A percentile compares a stretch with the other conserved stretches of the same genome.
Conservation (phyloP, 176 grass and related monocot genomes). For the Carex pumila region DNA sequence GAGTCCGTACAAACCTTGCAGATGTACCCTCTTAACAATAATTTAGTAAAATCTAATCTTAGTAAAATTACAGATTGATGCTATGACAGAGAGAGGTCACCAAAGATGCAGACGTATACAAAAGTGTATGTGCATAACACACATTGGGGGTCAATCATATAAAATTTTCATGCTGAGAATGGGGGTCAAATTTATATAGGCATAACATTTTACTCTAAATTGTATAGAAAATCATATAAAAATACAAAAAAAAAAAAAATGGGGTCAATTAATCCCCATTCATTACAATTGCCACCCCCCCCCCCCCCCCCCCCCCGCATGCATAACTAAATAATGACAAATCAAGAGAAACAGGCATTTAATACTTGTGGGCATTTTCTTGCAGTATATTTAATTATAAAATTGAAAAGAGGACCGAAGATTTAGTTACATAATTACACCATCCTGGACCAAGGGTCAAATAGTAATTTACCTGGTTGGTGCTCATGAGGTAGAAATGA, state of each 20-base stretch:
- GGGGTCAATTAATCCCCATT: no score
- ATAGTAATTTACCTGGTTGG: constrained; percentile 56
- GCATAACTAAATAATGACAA: neutral
- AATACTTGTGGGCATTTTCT: neutral
- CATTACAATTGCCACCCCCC: no score
- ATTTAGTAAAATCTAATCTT: neutral
- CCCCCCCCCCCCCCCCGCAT: neutral
- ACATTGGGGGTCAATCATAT: no score
- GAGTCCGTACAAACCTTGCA: neutral
- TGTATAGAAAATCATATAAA: no score
- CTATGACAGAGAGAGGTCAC: neutral
- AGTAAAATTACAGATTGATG: neutral
- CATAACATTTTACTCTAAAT: no score
- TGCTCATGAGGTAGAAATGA: constrained; percentile 93
- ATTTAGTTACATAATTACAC: neutral
- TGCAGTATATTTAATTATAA: neutral
- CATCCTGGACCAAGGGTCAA: neutral
- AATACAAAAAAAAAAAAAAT: no score
- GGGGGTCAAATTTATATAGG: no score
- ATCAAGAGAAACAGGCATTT: neutral
- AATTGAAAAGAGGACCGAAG: neutral
- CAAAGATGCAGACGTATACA: neutral
- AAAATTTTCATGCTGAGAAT: no score
- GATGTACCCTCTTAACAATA: neutral
- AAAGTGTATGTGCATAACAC: neutral